Percentiles rank a stretch among this genome's conserved stretches.
These are phyloP conservation scores for Nitzschia sp. DNA, from an alignment of 108 stramenopile species.

Conservation along the genomic window DNA sequence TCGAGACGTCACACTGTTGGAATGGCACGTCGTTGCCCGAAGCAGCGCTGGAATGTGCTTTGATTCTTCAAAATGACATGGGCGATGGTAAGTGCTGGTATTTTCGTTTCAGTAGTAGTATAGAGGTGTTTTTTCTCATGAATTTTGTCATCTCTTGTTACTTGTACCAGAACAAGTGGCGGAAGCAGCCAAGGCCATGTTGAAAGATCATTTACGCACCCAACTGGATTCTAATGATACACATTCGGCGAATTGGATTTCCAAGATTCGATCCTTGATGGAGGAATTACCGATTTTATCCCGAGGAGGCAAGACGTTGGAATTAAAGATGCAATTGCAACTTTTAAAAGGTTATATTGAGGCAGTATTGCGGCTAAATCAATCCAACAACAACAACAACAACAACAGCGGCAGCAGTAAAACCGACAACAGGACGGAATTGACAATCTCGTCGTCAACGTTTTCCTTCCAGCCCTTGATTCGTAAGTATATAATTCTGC, in stretches of 20 bases:
- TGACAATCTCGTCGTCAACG: conserved; percentile 15
- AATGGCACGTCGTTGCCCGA: conserved; percentile 4
- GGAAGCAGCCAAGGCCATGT: background rate
- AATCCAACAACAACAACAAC: background rate
- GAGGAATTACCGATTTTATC: conserved; percentile 2
- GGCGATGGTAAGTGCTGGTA: background rate
- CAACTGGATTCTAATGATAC: background rate
- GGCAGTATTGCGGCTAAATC: background rate
- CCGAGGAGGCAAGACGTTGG: background rate
- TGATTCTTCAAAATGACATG: conserved; percentile 8
- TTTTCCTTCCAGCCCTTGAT: conserved; percentile 10
- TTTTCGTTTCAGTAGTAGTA: background rate
- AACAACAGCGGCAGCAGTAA: conserved; percentile 8
- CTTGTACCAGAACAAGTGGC: background rate
- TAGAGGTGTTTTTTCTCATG: too few species aligned
- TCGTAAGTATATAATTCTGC: conserved; percentile 16
- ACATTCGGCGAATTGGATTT: background rate
- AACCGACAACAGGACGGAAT: background rate
- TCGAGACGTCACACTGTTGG: conserved; percentile 24
- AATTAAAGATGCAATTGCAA: conserved; percentile 15
- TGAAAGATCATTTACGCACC: background rate
- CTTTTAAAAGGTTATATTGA: conserved; percentile 9
- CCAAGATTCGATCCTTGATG: conserved; percentile 14
- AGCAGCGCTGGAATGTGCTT: conserved; percentile 14
- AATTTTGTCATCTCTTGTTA: too few species aligned